Evolutionary conservation across 2,329 filamentous ascomycete species (phyloP).

Genomic region (Diaporthe vexans): DNA sequence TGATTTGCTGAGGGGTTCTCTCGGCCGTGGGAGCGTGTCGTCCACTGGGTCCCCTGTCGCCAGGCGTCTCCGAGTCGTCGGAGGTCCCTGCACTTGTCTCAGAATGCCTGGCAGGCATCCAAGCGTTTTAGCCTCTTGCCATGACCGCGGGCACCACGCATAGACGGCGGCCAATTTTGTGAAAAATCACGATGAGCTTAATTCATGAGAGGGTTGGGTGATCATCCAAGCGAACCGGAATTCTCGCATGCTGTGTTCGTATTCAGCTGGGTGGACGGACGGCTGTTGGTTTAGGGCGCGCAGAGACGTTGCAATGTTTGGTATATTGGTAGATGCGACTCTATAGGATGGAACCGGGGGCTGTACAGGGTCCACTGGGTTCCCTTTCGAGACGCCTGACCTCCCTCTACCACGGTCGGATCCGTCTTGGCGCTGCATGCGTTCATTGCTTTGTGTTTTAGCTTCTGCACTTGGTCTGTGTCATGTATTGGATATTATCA

Average conservation of each 20-base stretch:
- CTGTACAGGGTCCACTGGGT: constrained; percentile 11
- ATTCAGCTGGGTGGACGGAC: not conserved
- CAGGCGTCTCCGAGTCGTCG: constrained; percentile 32
- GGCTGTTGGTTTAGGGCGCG: constrained; percentile 5
- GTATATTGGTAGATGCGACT: constrained; percentile 19
- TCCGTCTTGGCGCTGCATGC: constrained; percentile 31
- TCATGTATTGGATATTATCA: constrained; percentile 24
- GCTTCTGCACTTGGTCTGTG: constrained; percentile 21
- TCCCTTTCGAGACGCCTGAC: constrained; percentile 19
- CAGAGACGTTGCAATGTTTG: constrained; percentile 5
- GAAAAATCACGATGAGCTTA: constrained; percentile 4
- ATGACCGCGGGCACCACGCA: not conserved
- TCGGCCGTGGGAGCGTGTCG: not conserved
- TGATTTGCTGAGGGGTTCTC: constrained; percentile 1
- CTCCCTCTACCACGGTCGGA: constrained; percentile 26
- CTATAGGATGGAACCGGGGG: not conserved
- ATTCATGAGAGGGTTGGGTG: not conserved
- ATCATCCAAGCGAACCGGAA: constrained; percentile 21
- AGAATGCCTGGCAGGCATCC: constrained; percentile 27
- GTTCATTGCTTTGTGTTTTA: constrained; percentile 21
- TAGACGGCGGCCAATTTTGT: not conserved
- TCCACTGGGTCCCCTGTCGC: constrained; percentile 19
- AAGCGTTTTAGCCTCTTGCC: constrained; percentile 28
- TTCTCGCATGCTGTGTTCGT: not conserved
- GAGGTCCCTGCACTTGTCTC: constrained; percentile 30